Conservation (phyloP, 176 grass and related monocot species). For the Bolboschoenus planiculmis region DNA sequence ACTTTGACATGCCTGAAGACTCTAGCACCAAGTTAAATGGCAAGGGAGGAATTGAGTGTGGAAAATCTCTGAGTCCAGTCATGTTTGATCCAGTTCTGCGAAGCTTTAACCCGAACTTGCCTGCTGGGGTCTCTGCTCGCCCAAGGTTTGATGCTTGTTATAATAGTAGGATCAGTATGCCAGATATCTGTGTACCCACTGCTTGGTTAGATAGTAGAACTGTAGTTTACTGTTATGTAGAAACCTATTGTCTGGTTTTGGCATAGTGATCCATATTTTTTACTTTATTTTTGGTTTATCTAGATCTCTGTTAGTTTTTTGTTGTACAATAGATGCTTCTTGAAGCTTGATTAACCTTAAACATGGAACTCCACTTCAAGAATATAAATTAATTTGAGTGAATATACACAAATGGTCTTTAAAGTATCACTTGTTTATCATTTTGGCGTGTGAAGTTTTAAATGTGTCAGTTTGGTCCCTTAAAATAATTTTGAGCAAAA, state of each 20-base stretch:
- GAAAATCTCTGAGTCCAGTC: constrained; percentile 55
- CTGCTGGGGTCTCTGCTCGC: constrained; percentile 52
- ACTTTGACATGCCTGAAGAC: constrained; percentile 65
- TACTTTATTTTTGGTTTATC: not conserved
- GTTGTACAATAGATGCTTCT: not conserved
- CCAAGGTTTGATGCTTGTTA: constrained; percentile 49
- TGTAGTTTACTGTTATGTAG: not conserved
- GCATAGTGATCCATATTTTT: not conserved
- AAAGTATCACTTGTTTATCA: too few relatives aligned
- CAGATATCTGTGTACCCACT: not conserved
- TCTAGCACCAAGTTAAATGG: constrained; percentile 47
- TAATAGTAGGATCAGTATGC: not conserved
- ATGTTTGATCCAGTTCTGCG: constrained; percentile 82
- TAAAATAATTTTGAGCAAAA: not conserved
- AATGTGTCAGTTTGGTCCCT: too few relatives aligned
- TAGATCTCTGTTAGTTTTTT: not conserved
- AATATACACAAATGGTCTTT: too few relatives aligned
- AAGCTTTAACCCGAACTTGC: constrained; percentile 75
- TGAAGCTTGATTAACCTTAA: not conserved
- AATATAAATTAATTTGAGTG: not conserved
- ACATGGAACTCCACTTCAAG: not conserved
- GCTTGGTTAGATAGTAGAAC: not conserved
- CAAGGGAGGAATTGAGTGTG: constrained; percentile 37
- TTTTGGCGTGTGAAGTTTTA: too few relatives aligned
- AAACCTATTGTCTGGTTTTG: not conserved